Evolutionary conservation across 2,329 filamentous ascomycete genomes (phyloP), one percentile per base, ranked within the genome.

Genomic region (Cladosporium sp.): DNA sequence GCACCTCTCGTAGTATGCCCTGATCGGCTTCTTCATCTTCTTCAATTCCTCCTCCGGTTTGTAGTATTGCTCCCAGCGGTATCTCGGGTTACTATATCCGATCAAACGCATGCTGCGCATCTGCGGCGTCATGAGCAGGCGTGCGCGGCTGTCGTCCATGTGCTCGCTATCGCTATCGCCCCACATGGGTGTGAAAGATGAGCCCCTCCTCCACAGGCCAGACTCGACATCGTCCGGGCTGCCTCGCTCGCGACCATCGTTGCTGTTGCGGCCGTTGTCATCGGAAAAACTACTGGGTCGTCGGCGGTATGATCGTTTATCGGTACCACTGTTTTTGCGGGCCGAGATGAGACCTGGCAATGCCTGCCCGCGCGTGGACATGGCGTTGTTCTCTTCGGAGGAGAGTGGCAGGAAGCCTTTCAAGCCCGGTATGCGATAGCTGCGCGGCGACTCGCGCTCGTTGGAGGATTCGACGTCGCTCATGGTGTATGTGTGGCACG

Each of bases 21-120:
- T 90, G 67, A 96, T 78, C n/a, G 88, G 84, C 76, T 89, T 90
- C 74, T 85, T 86, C 85, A 96, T 90, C 65, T 79, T 76, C 70
- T 86, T 86, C 69, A 97, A 81, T 75, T 96, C 85, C 32, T 90
- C 89, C 34, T 93, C 88, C 0, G 87, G 87, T 77, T 92, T 96
- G 86, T 91, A 96, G 77, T 97, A 97, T 68, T 85, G 86, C 75
- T 93, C 90, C 86, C 93, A 97, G 69, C 86, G 86, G 79, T 96
- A 97, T 68, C 92, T 83, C 21, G 92, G 91, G 76, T 95, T 97
- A 71, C 87, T 92, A 73, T 92, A 92, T 51, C 94, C 94, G 76
- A 97, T 96, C 72, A 98, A 84, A 64, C 92, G 86, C 86, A 93
- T 91, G 74, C 90, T 93, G 68, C 92, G 85, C 85, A 93, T 90